Percentiles rank a stretch among this genome's conserved stretches.
Conservation (phyloP, 306 rosid species). For the Gleditsia sinensis region DNA sequence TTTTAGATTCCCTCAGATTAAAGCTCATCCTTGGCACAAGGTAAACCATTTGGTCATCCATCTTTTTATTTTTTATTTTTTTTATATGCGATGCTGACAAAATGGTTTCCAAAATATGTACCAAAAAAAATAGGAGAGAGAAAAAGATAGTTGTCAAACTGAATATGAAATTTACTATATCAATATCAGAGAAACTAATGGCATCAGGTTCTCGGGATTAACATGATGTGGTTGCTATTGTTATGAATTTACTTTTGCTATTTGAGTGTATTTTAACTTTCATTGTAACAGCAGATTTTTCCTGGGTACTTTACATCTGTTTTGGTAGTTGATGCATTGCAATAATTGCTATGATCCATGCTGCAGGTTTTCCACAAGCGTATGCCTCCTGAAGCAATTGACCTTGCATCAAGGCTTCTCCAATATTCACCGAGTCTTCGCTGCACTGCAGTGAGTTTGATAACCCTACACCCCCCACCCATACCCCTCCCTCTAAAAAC, state of each 20-base stretch:
- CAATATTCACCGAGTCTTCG: constrained; percentile 92
- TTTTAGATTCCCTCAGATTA: constrained; percentile 88
- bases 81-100: background rate
- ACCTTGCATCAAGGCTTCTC: constrained; percentile 89
- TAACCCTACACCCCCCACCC: background rate
- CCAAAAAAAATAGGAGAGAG: background rate
- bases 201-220: background rate
- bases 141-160: constrained; percentile 8
- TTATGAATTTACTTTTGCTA: background rate
- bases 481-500: background rate
- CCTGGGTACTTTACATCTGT: background rate
- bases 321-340: constrained; percentile 7
- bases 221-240: background rate
- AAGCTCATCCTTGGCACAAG: constrained; percentile 96
- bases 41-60: constrained; percentile 43
- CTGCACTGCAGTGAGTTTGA: constrained; percentile 79
- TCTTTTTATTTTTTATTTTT: no score
- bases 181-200: background rate
- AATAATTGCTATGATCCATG: constrained; percentile 22
- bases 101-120: background rate
- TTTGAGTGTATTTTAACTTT: background rate
- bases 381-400: constrained; percentile 94
- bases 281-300: background rate
- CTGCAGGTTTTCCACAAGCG: constrained; percentile 80
- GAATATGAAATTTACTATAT: background rate